A percentile compares a stretch with the other conserved stretches of the same genome.
phyloP scores from a whole-genome alignment of 805 yeast genomes.

The Candida hungchunana region DNA sequence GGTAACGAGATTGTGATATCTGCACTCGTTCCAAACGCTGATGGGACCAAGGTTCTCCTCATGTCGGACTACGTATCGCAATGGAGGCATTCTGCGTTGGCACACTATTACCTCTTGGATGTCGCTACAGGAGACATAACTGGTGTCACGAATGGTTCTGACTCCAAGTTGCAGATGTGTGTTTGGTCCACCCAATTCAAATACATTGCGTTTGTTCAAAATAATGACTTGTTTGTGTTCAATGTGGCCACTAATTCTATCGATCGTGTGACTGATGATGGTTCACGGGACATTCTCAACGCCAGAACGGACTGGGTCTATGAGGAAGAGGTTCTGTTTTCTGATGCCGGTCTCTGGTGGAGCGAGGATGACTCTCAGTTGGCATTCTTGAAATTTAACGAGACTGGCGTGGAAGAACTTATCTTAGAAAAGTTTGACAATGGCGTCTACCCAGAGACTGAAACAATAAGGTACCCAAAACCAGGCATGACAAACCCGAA shows the following conservation, averaged over 20 bases:
- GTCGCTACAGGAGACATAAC: slow-evolving; percentile 32
- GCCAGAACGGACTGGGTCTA: slow-evolving; percentile 84
- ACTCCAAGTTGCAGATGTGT: slow-evolving; percentile 36
- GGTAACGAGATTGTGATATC: slow-evolving; percentile 38
- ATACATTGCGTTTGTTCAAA: slow-evolving; percentile 50
- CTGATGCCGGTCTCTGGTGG: slow-evolving; percentile 70
- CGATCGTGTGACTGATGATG: slow-evolving; percentile 39
- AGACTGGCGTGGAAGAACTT: slow-evolving; percentile 51
- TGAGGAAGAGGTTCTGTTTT: slow-evolving; percentile 69
- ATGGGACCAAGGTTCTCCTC: slow-evolving; percentile 48
- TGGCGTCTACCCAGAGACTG: slow-evolving; percentile 42
- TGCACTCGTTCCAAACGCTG: slow-evolving; percentile 39
- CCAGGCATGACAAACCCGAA: slow-evolving; percentile 65
- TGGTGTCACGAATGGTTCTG: slow-evolving; percentile 27
- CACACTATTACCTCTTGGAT: slow-evolving; percentile 60
- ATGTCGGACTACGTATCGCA: slow-evolving; percentile 44
- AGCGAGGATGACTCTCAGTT: slow-evolving; percentile 55
- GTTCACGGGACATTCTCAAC: slow-evolving; percentile 47
- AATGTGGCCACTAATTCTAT: slow-evolving; percentile 24
- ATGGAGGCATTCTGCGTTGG: slow-evolving; percentile 69
- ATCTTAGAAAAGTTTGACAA: slow-evolving; percentile 48
- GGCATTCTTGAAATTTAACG: slow-evolving; percentile 54
- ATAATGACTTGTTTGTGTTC: slow-evolving; percentile 51
- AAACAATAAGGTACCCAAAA: slow-evolving; percentile 60
- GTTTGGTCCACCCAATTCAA: slow-evolving; percentile 60